These are phyloP conservation scores for Chalaropsis ovoidea DNA, from an alignment of 2,329 filamentous ascomycete species.

Conservation along the genomic window DNA sequence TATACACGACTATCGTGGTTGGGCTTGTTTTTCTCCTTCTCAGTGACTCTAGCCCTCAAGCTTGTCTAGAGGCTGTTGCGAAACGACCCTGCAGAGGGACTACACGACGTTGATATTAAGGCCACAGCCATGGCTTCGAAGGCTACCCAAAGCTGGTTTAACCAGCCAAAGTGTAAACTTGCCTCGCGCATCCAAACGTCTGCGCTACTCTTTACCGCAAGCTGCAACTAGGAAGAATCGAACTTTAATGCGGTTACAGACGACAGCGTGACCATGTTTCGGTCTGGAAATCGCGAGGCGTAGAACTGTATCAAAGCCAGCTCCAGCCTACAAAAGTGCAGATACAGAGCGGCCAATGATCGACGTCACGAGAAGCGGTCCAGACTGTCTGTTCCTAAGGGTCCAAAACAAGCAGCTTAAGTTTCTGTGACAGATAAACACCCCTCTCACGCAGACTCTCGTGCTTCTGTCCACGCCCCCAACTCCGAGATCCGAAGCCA, in stretches of 20 bases:
- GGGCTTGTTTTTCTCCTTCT: no score
- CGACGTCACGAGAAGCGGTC: neutral
- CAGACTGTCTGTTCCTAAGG: slow-evolving; percentile 10
- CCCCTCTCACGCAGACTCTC: neutral
- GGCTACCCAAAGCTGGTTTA: neutral
- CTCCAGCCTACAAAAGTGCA: neutral
- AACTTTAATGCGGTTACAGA: neutral
- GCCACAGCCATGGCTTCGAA: neutral
- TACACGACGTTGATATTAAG: no score
- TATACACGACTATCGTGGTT: neutral
- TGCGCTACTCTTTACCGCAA: neutral
- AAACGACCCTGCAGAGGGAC: no score
- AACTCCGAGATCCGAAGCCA: slow-evolving; percentile 5
- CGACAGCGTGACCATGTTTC: slow-evolving; percentile 12
- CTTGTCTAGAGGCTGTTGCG: no score
- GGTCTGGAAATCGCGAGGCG: slow-evolving; percentile 14
- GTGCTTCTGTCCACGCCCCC: neutral
- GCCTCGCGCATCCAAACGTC: neutral
- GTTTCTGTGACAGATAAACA: slow-evolving; percentile 11
- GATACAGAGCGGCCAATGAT: neutral
- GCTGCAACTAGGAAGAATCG: neutral
- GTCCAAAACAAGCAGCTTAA: neutral
- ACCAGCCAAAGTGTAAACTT: neutral
- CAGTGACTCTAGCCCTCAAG: no score
- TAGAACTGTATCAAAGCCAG: slow-evolving; percentile 12